Conservation (phyloP, 129 eudicot genomes). For the Rutidosis leptorrhynchoides region DNA sequence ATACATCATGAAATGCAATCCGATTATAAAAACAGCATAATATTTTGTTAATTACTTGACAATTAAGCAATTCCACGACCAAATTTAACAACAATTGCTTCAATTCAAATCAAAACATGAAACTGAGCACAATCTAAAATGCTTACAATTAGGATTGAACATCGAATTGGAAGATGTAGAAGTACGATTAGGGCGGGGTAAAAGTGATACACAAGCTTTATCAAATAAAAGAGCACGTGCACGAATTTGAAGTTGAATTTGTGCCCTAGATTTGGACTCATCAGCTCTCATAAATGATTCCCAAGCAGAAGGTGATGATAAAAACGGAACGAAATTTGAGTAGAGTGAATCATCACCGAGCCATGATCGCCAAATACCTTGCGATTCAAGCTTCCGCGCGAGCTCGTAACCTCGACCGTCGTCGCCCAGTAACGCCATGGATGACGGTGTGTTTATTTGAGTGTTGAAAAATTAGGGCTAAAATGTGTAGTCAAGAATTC, state of each 20-base stretch:
- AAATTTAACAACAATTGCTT: neutral
- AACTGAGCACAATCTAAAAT: neutral
- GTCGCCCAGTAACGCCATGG: conserved; percentile 77
- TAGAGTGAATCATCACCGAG: conserved; percentile 80
- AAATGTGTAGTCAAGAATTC: neutral
- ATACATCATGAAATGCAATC: neutral
- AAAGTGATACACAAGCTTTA: conserved; percentile 65
- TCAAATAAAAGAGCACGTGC: conserved; percentile 97
- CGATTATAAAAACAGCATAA: neutral
- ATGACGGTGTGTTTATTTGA: neutral
- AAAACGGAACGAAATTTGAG: conserved; percentile 49
- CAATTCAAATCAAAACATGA: neutral
- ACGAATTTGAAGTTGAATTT: conserved; percentile 81
- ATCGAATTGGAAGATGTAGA: conserved; percentile 47
- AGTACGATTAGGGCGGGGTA: conserved; percentile 30
- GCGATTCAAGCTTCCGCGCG: conserved; percentile 78
- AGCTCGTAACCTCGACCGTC: conserved; percentile 97
- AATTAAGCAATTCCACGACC: neutral
- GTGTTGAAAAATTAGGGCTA: neutral
- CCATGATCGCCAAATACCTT: conserved; percentile 92
- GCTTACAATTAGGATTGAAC: conserved; percentile 78
- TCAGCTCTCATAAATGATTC: conserved; percentile 66
- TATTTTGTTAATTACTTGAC: neutral
- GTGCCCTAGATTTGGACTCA: conserved; percentile 50
- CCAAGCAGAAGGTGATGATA: conserved; percentile 78